Base-by-base conservation (phyloP, 208 protist species). In the Acanthamoeba triangularis region DNA sequence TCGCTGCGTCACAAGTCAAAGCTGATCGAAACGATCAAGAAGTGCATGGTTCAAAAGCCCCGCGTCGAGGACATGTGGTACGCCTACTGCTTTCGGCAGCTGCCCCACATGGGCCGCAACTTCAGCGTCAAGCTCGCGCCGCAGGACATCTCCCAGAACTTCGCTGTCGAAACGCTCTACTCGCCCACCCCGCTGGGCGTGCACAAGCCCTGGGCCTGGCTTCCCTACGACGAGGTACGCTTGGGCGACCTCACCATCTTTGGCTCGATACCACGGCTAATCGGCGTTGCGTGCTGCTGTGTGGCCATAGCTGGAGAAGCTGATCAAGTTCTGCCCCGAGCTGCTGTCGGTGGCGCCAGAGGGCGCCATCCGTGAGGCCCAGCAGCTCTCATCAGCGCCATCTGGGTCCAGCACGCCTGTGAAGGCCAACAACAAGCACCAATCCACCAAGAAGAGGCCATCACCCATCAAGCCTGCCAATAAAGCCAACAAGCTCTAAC, bases 61-160 rank as follows among this genome's bases (percentile, higher is more conserved):
- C 74, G 74, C 10, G 20, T 84, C 6, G 74, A 84, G 74, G 74
- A 84, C 74, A 47, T 84, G 74, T 84, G 74, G 74, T 84, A 41
- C 18, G 74, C 74, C 74, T 84, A 54, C 44, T 84, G 74, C 44
- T 84, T 84, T 37, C 35, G 74, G 35, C 74, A 84, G 74, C 41
- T 84, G 74, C 74, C 74, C 25, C 41, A 54, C 41, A 44, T 84
- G 74, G 74, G 74, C 37, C 44, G 35, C 44, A 20, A 25, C 44
- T 84, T 52, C 37, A 44, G 28, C 20, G 74, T 84, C 41, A 84
- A 84, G 74, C 74, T 84, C 8, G 74, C 74, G 20, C 74, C 37
- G 37, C 74, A 84, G 44, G 74, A 44, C 2, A 6, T 84, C 41
- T 44, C 74, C 23, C 20, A 25, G 18, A 52, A 84, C 74, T 84